Base-by-base conservation (phyloP, 2,329 filamentous ascomycete species). In the Ceratocystis lukuohia region DNA sequence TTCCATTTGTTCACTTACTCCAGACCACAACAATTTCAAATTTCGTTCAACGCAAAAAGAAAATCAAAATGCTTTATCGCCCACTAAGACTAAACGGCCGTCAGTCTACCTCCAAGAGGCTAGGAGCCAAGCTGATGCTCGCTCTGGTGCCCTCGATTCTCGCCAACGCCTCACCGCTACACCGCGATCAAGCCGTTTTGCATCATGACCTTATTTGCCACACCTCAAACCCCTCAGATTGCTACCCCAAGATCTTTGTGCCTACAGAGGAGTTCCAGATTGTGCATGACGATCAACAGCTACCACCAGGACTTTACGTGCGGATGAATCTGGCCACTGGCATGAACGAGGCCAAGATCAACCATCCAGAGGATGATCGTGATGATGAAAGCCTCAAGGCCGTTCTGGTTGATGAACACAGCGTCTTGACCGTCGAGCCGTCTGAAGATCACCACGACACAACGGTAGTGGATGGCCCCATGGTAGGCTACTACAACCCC, bases 261-360 rank as follows among this genome's bases (percentile, higher is more conserved):
- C 77, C 86, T 1, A 88, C 85, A 0, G 75, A 85, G 61, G 80
- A 87, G 66, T 89, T 88, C 69, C 84, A 87, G 72, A 71, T 75
- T 6, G 78, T 89, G 50, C 83, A 79, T 68, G 79, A 83, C 45
- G 86, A 87, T 70, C 86, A 89, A 73, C 81, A 87, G 46, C 72
- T 89, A 2, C 86, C 86, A 0, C 75, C 78, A 0, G 86, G 86
- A 5, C 79, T 89, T 3, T 86, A 89, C 72, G 80, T 88, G 64
- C 82, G 85, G 48, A 74, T 89, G 65, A 83, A 89, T 71, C 78
- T 89, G 61, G 79, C 79, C 70, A 85, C 84, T 0, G 86, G 86
- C 25, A 71, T 79, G 70, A 86, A 84, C 70, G 84, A 88, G 72
- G 86, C 86, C 70, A 86, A 87, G 71, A 77, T 88, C 69, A 83